These are phyloP conservation scores for Xenosphaeropsis pyriputrescens DNA, from an alignment of 2,329 filamentous ascomycete species.

Conservation along the genomic window DNA sequence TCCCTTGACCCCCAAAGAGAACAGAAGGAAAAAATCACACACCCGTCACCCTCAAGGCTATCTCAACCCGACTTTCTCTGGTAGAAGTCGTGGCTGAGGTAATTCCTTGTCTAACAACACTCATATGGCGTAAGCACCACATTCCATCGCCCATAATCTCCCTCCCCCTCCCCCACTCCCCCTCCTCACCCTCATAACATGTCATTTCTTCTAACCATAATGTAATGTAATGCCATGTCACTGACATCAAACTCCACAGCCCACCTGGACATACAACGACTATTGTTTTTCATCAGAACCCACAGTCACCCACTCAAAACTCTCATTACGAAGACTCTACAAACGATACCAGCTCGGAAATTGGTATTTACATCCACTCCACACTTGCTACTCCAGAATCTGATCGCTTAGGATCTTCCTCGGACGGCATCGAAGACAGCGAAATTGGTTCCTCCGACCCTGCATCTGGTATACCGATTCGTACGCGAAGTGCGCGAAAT, in stretches of 20 bases:
- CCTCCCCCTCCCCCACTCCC: no score
- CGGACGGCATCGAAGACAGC: constrained; percentile 24
- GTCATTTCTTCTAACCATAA: no score
- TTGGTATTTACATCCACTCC: constrained; percentile 16
- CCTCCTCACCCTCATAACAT: no score
- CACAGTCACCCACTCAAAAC: constrained; percentile 7
- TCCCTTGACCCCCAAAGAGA: no score
- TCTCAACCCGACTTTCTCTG: constrained; percentile 18
- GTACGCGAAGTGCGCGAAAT: no score
- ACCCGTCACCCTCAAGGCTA: constrained; percentile 7
- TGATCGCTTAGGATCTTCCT: constrained; percentile 19
- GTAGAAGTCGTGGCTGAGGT: constrained; percentile 17
- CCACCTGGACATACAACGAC: constrained; percentile 5
- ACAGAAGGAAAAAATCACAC: no score
- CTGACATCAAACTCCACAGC: background rate
- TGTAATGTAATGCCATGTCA: background rate
- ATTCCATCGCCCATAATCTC: constrained; percentile 1
- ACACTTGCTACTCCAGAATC: constrained; percentile 21
- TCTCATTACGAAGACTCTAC: constrained; percentile 15
- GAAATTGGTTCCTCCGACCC: constrained; percentile 44
- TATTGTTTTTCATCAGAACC: constrained; percentile 9
- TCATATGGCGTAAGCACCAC: constrained; percentile 9
- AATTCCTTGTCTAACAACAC: constrained; percentile 9
- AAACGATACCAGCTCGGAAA: constrained; percentile 16
- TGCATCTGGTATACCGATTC: constrained; percentile 24